Evolutionary conservation across 2,329 filamentous ascomycete species (phyloP).

Genomic region (Scleromitrula shiraiana): DNA sequence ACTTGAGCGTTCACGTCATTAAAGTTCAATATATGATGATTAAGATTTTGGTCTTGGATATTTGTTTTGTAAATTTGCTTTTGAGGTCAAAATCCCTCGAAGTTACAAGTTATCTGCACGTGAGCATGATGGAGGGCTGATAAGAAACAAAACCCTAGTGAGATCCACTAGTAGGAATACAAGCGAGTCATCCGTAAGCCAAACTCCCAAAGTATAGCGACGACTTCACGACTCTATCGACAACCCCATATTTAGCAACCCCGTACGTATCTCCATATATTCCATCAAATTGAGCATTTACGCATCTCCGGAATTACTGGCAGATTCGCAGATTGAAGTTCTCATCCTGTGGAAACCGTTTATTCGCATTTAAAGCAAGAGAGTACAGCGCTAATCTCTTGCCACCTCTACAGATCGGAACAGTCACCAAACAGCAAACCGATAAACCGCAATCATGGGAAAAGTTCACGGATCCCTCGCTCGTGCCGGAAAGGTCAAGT

Average conservation of each 20-base stretch:
- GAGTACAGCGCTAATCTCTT: constrained; percentile 4
- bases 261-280: constrained; percentile 8
- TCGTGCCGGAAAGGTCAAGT: constrained; percentile 98
- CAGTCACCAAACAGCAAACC: constrained; percentile 17
- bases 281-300: neutral
- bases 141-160: constrained; percentile 3
- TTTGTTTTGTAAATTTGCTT: neutral
- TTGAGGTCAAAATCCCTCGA: no score
- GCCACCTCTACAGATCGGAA: constrained; percentile 24
- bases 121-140: neutral
- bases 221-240: neutral
- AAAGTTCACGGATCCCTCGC: constrained; percentile 92
- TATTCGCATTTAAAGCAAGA: neutral
- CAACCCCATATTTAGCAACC: constrained; percentile 9
- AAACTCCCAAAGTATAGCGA: neutral
- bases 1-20: no score
- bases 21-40: no score
- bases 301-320: neutral
- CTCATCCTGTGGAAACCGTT: neutral
- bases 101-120: neutral
- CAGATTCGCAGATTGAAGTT: constrained; percentile 1
- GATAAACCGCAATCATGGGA: constrained; percentile 60
- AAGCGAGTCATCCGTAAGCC: constrained; percentile 1
- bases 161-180: neutral
- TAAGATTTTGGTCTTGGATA: no score